A percentile compares a stretch with the other conserved stretches of the same genome.
phyloP scores from a whole-genome alignment of 2,329 filamentous ascomycete species.

The Fusarium domesticum region DNA sequence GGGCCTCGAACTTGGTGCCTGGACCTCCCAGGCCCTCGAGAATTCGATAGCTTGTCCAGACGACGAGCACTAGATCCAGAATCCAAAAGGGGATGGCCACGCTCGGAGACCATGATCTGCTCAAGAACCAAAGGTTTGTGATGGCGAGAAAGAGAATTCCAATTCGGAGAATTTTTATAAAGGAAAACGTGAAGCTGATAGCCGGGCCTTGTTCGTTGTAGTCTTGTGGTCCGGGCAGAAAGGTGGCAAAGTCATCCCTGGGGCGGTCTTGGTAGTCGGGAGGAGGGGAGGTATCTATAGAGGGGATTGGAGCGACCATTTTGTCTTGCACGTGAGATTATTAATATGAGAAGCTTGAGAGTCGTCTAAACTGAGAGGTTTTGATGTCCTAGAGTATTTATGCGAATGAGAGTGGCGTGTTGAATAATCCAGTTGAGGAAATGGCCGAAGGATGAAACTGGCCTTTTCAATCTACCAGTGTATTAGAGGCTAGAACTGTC shows the following conservation, averaged over 20 bases:
- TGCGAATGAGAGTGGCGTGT: no score
- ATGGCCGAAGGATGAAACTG: background rate
- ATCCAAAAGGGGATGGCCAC: conserved; percentile 11
- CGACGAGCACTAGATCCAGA: conserved; percentile 8
- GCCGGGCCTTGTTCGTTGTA: conserved; percentile 8
- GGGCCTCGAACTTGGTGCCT: conserved; percentile 19
- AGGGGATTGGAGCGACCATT: no score
- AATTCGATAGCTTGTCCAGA: conserved; percentile 15
- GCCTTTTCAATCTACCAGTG: no score
- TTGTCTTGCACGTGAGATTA: no score
- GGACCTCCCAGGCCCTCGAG: conserved; percentile 6
- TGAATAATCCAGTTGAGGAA: background rate
- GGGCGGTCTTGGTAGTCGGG: conserved; percentile 12
- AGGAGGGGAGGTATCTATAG: conserved; percentile 6
- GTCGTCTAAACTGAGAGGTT: no score
- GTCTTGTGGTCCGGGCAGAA: conserved; percentile 12
- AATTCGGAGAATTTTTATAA: conserved; percentile 15
- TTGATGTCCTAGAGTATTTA: no score
- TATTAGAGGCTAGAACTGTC: no score
- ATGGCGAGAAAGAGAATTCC: conserved; percentile 14
- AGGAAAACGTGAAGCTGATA: conserved; percentile 16
- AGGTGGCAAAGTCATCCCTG: conserved; percentile 14
- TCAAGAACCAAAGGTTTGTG: conserved; percentile 14
- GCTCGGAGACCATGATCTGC: background rate
- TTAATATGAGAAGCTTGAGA: no score